phyloP scores from a whole-genome alignment of 2,329 filamentous ascomycete genomes.

The Westerdykella aurantiaca region DNA sequence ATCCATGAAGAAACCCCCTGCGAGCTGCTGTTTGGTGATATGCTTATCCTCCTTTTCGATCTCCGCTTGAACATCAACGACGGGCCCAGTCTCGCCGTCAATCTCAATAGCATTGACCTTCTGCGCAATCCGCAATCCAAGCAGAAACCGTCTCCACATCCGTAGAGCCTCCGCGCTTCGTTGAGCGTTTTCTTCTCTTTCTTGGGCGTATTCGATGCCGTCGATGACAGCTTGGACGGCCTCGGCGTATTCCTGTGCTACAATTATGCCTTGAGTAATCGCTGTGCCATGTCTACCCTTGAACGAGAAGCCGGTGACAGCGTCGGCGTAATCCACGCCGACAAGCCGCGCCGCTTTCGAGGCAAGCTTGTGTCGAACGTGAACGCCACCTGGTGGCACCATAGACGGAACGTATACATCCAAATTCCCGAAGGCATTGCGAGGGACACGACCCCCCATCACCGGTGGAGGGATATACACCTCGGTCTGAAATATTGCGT shows the following conservation, averaged over 20 bases:
- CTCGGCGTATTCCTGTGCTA: constrained; percentile 65
- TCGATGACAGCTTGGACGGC: constrained; percentile 65
- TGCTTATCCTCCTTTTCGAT: constrained; percentile 26
- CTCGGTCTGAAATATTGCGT: constrained; percentile 58
- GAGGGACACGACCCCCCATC: constrained; percentile 61
- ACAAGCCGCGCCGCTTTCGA: constrained; percentile 67
- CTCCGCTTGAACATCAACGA: constrained; percentile 25
- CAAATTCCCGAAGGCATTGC: constrained; percentile 57
- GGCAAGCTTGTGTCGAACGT: constrained; percentile 55
- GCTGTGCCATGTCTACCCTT: constrained; percentile 81
- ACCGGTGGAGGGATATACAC: constrained; percentile 72
- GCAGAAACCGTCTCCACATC: constrained; percentile 55
- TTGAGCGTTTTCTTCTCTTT: constrained; percentile 56
- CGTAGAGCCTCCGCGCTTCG: constrained; percentile 47
- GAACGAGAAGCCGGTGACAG: constrained; percentile 86
- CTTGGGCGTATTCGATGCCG: constrained; percentile 61
- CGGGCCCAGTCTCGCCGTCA: constrained; percentile 25
- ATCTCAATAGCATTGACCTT: constrained; percentile 56
- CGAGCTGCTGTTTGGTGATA: constrained; percentile 23
- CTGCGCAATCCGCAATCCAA: constrained; percentile 64
- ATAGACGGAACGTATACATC: constrained; percentile 60
- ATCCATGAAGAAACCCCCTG: constrained; percentile 42
- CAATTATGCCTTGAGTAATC: constrained; percentile 69
- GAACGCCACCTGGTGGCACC: constrained; percentile 55
- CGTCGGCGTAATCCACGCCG: constrained; percentile 80